Percentiles rank a stretch among this genome's conserved stretches.
phyloP scores from a whole-genome alignment of 768 basidiomycete species.

The Fomitopsis serialis region DNA sequence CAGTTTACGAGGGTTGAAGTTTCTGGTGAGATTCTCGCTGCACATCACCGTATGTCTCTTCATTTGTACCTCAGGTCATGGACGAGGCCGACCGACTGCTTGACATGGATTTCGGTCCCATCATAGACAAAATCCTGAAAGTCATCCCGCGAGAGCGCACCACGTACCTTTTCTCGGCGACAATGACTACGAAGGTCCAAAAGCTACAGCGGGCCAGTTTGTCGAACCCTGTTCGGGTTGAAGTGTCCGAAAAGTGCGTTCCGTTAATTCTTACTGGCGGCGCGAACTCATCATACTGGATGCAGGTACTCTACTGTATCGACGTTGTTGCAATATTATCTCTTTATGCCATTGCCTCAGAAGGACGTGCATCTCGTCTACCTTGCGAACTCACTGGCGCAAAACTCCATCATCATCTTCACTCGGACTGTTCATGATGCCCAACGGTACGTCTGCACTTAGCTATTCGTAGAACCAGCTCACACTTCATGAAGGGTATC shows the following conservation, averaged over 20 bases:
- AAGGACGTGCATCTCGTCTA: slow-evolving; percentile 92
- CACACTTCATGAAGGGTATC: slow-evolving; percentile 50
- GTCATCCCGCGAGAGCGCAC: slow-evolving; percentile 90
- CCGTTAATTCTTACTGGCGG: not conserved
- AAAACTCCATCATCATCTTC: slow-evolving; percentile 94
- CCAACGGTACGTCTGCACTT: slow-evolving; percentile 48
- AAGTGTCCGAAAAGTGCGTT: slow-evolving; percentile 86
- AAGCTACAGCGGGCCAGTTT: slow-evolving; percentile 94
- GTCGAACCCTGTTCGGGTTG: slow-evolving; percentile 87
- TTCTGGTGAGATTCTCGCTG: slow-evolving; percentile 58
- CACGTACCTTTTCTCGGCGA: slow-evolving; percentile 96
- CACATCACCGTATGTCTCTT: not conserved
- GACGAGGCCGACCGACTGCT: slow-evolving; percentile 95
- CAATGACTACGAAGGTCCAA: slow-evolving; percentile 98
- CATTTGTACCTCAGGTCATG: slow-evolving; percentile 58
- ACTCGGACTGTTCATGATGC: slow-evolving; percentile 94
- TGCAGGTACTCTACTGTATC: slow-evolving; percentile 93
- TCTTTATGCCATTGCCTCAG: slow-evolving; percentile 85
- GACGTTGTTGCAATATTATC: slow-evolving; percentile 92
- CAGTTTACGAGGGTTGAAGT: slow-evolving; percentile 78
- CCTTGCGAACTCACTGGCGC: slow-evolving; percentile 81
- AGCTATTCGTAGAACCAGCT: not conserved
- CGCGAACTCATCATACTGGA: not conserved
- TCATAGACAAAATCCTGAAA: slow-evolving; percentile 95
- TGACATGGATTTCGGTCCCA: slow-evolving; percentile 94